Conservation (phyloP, 2,329 filamentous ascomycete species). For the Diaporthe destruens region DNA sequence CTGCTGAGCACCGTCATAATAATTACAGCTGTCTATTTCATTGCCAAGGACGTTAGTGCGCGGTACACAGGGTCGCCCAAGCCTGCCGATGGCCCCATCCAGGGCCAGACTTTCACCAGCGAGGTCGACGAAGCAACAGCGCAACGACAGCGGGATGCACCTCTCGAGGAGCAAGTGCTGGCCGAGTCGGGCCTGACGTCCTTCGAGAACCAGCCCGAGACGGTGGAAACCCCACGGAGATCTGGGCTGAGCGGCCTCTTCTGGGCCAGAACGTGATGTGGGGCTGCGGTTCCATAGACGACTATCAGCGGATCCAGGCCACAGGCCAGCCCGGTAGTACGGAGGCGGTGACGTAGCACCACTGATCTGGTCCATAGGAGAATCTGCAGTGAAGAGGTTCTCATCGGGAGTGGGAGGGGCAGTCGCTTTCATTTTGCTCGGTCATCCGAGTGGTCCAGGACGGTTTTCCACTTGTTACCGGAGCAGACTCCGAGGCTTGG, state of each 20-base stretch:
- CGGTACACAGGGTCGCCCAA: neutral
- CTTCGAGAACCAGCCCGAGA: neutral
- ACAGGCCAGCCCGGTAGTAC: neutral
- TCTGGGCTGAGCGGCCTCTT: slow-evolving; percentile 25
- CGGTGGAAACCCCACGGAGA: neutral
- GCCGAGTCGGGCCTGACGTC: slow-evolving; percentile 3
- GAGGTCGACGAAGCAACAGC: slow-evolving; percentile 2
- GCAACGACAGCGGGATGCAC: slow-evolving; percentile 22
- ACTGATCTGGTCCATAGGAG: neutral
- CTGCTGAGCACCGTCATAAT: neutral
- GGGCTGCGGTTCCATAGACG: slow-evolving; percentile 3
- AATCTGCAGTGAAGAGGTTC: neutral
- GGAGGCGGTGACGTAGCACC: neutral
- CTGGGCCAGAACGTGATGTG: slow-evolving; percentile 12
- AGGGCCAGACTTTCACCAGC: neutral
- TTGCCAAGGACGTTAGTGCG: neutral
- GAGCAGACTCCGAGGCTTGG: neutral
- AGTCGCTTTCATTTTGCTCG: neutral
- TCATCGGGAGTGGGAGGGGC: neutral
- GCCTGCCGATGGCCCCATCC: neutral
- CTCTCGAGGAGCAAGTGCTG: slow-evolving; percentile 6
- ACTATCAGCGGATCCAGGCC: slow-evolving; percentile 13
- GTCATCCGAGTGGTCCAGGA: neutral
- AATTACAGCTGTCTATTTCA: neutral
- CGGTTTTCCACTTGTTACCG: neutral